Base-by-base conservation (phyloP, 108 stramenopile species). In the Aurantiochytrium sp. region DNA sequence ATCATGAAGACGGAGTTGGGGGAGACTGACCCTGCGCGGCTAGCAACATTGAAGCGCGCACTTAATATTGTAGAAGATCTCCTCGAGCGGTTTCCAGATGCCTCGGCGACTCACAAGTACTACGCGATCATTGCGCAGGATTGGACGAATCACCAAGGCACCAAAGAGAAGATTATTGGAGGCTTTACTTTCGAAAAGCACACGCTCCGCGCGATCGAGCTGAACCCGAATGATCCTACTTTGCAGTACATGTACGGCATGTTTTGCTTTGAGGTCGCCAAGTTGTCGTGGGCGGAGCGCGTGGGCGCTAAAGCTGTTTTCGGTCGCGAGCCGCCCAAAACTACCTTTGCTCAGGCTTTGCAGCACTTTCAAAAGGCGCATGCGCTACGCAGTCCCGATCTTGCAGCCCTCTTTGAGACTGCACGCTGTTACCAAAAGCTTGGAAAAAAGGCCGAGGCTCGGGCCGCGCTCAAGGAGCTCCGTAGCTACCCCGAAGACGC, bases 51-150 rank as follows among this genome's bases (percentile, higher is more conserved):
- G 76, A 6, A 23, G 10, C 45, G 49, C 45, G 76, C 76, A 18
- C 49, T 83, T 18, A 4, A 83, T 16, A 47, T 83, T 18, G n/a
- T 47, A 43, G 45, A 47, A 16, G 76, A 83, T 16, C 76, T 83
- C 12, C 76, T 83, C 10, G 76, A 83, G 51, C 45, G 51, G 19
- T 53, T 53, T 23, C 49, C 19, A 2, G 76, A 83, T 47, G 25
- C n/a, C 19, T 12, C 76, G 12, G 49, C 12, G 49, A 53, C 76
- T 12, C 76, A 83, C 76, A 83, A 83, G 23, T 83, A 83, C 76
- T 83, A 83, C 51, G 76, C 76, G 51, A 47, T 83, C 28, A 53
- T 47, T 23, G 76, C 76, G 23, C 76, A 83, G 76, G 76, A 83
- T 6, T 83, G 45, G 49, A 53, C 76, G 0, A 83, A 83, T 45